Percentiles rank a stretch among this genome's conserved stretches.
Conservation (phyloP, 2,329 filamentous ascomycete species). For the Rhinocladiella similis region DNA sequence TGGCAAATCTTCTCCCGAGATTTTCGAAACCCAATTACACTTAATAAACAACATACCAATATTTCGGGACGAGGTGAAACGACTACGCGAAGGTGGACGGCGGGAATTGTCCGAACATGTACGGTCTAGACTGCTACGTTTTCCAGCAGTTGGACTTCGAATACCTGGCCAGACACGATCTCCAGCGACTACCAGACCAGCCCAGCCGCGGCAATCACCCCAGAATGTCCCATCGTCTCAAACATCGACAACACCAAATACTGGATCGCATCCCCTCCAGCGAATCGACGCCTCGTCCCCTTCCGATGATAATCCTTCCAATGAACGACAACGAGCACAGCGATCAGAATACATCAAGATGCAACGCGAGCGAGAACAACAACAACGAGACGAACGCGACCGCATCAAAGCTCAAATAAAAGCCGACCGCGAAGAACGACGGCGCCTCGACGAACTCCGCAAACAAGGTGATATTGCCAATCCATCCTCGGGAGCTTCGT, state of each 20-base stretch:
- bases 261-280: background rate
- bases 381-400: conserved; percentile 67
- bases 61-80: conserved; percentile 20
- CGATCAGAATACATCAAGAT: conserved; percentile 33
- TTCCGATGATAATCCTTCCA: background rate
- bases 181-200: background rate
- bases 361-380: conserved; percentile 62
- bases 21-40: conserved; percentile 18
- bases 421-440: conserved; percentile 70
- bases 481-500: background rate
- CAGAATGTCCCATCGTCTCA: background rate
- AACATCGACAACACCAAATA: background rate
- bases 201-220: background rate
- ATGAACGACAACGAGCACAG: conserved; percentile 24
- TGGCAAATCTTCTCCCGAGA: conserved; percentile 12
- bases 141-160: conserved; percentile 21
- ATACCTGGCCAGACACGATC: conserved; percentile 12
- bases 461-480: conserved; percentile 34
- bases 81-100: conserved; percentile 1
- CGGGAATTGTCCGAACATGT: conserved; percentile 21
- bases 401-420: conserved; percentile 74
- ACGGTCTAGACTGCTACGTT: conserved; percentile 17
- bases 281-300: background rate
- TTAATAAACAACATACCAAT: conserved; percentile 23
- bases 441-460: conserved; percentile 54